Evolutionary conservation across 164 flowering plant genomes (phyloP), one percentile per base, ranked within the genome.

Genomic region (Santalum album): DNA sequence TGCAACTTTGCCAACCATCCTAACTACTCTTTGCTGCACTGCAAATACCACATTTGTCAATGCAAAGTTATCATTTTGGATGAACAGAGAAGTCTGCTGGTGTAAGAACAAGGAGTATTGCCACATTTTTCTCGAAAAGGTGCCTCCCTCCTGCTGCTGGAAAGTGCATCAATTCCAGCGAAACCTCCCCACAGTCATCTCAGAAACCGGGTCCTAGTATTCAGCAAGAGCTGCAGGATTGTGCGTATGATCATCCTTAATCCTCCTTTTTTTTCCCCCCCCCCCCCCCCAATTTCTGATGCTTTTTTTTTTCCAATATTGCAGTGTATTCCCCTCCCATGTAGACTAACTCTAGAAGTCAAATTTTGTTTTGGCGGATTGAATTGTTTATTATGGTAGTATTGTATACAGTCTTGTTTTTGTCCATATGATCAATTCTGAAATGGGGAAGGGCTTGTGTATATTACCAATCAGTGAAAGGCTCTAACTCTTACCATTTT

Each of bases 61-160:
- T n/a, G 16, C 18, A 46, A 6, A 40, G 38, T 0, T 10, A 3
- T 47, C 24, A 53, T 43, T 10, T 45, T 26, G 14, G 15, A 54
- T 54, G 62, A 46, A 55, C 82, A 82, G 91, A 65, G 14, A 80
- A 72, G 50, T 42, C 64, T 9, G 16, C 12, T 49, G 20, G 59
- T 34, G 63, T 56, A 47, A 67, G 64, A 22, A 49, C 72, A 6
- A 80, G 61, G 53, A 78, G 73, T 34, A 84, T 91, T 46, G 79
- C 90, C 0, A 20, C 81, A 7, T 87, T 86, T 72, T 90, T 84
- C 69, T 80, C 81, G 3, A 90, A 87, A 61, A 76, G 95, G 54
- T 86, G 95, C 66, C 54, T 76, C 61, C 98, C 90, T 53, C 84
- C 96, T 36, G 32, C 77, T n/a, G 32, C 77, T n/a, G 64, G 62